Evolutionary conservation across 1,139 yeast species (phyloP), one percentile per base, ranked within the genome.

Genomic region (Magnusiomyces magnusii): DNA sequence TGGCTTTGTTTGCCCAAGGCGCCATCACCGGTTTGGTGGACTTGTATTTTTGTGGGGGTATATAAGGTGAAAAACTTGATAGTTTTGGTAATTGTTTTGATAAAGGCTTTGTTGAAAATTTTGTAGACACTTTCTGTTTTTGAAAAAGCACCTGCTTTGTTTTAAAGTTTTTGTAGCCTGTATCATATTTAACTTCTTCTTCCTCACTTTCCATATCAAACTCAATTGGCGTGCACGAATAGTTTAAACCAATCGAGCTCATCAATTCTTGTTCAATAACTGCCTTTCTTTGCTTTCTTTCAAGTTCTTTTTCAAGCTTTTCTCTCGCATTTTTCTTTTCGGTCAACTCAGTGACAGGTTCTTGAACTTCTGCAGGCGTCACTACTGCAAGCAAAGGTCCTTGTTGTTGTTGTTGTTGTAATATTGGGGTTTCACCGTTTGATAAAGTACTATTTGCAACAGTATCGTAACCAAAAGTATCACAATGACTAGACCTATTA

Each of bases 1-100:
- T 63, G 36, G 73, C 75, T 52, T 74, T 73, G 65, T 68, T 70
- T 3, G 80, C 80, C 81, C 80, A 76, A 19, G 82, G 80, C 3
- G 81, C 80, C 55, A 59, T 39, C 27, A 55, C 65, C n/a, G 65
- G 61, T 2, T 60, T 59, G 58, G 51, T 57, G 62, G 50, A 23
- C 54, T 39, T n/a, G n/a, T n/a, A n/a, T n/a, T n/a, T 21, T 41
- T 41, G 13, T n/a, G n/a, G n/a, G n/a, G n/a, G n/a, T n/a, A n/a
- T n/a, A n/a, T n/a, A n/a, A n/a, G n/a, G n/a, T n/a, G n/a, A n/a
- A n/a, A n/a, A n/a, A n/a, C n/a, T n/a, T n/a, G n/a, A n/a, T n/a
- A n/a, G n/a, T n/a, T n/a, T n/a, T n/a, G n/a, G n/a, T n/a, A n/a
- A n/a, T n/a, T n/a, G n/a, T n/a, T n/a, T n/a, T n/a, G n/a, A n/a